Evolutionary conservation across 208 protist genomes (phyloP).

Genomic region (Trypanosomatidae sp.): DNA sequence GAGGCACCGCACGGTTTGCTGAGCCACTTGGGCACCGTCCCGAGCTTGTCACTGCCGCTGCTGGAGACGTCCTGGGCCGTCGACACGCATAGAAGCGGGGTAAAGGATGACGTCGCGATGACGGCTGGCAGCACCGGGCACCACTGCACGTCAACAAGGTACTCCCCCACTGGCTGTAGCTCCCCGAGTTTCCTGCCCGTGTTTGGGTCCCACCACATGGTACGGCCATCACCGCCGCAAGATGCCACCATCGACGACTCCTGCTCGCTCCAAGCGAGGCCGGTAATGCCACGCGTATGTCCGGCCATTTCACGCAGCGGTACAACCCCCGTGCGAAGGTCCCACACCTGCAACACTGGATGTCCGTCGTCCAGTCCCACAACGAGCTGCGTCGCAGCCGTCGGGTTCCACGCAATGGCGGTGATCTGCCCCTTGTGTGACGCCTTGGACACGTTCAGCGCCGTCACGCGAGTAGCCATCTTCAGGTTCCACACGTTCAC

Average conservation of each 20-base stretch:
- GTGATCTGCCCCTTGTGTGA: constrained; percentile 53
- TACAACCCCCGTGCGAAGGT: constrained; percentile 92
- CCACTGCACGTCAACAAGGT: constrained; percentile 96
- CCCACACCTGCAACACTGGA: constrained; percentile 97
- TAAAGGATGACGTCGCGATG: constrained; percentile 91
- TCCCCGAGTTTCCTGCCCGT: constrained; percentile 72
- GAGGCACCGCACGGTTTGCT: constrained; percentile 63
- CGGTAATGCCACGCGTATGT: constrained; percentile 92
- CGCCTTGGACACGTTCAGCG: constrained; percentile 82
- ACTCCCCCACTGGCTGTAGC: constrained; percentile 70
- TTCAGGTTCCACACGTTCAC: constrained; percentile 97
- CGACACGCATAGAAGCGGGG: constrained; percentile 68
- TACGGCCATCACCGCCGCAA: constrained; percentile 93
- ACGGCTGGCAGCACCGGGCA: constrained; percentile 86
- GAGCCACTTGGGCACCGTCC: constrained; percentile 53
- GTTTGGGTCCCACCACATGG: constrained; percentile 94
- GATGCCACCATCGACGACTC: constrained; percentile 93
- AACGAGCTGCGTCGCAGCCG: constrained; percentile 89
- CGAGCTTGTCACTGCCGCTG: constrained; percentile 20
- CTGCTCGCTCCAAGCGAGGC: constrained; percentile 91
- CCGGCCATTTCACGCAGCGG: constrained; percentile 80
- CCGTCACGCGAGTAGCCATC: constrained; percentile 78
- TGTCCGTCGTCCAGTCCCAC: constrained; percentile 90
- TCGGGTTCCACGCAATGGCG: constrained; percentile 96
- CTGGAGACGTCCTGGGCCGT: constrained; percentile 46